These are phyloP conservation scores for Medicago truncatula DNA, from an alignment of 306 rosid genomes.

Conservation along the genomic window DNA sequence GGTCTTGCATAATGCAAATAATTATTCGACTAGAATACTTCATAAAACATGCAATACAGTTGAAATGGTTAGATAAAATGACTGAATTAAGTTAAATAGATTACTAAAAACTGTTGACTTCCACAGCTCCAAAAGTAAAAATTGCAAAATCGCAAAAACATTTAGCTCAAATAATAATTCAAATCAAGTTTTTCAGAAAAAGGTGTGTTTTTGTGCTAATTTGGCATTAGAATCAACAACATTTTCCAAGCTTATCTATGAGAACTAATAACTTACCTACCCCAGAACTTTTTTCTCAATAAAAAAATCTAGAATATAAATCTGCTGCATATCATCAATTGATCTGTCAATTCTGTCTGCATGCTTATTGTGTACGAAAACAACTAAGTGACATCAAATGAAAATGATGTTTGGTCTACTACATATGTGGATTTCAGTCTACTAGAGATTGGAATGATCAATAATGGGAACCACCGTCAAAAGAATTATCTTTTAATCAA, in stretches of 20 bases:
- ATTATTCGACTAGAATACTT: constrained; percentile 2
- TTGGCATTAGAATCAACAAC: background rate
- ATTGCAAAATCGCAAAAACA: background rate
- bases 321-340: too few species aligned
- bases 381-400: background rate
- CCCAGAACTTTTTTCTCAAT: background rate
- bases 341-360: background rate
- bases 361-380: background rate
- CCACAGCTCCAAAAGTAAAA: background rate
- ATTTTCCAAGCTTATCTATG: background rate
- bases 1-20: constrained; percentile 24
- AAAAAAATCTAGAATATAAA: background rate
- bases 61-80: constrained; percentile 24
- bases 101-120: constrained; percentile 6
- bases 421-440: background rate
- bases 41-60: constrained; percentile 17
- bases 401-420: constrained; percentile 1
- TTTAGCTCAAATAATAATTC: background rate
- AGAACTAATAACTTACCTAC: constrained; percentile 6
- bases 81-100: constrained; percentile 16
- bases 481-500: background rate
- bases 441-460: background rate
- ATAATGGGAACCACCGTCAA: background rate
- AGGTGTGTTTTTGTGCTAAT: background rate
- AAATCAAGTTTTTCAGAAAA: background rate